Percentiles rank a stretch among this genome's conserved stretches.
These are phyloP conservation scores for Chiua sp. DNA, from an alignment of 1,284 basidiomycete species.

Conservation along the genomic window DNA sequence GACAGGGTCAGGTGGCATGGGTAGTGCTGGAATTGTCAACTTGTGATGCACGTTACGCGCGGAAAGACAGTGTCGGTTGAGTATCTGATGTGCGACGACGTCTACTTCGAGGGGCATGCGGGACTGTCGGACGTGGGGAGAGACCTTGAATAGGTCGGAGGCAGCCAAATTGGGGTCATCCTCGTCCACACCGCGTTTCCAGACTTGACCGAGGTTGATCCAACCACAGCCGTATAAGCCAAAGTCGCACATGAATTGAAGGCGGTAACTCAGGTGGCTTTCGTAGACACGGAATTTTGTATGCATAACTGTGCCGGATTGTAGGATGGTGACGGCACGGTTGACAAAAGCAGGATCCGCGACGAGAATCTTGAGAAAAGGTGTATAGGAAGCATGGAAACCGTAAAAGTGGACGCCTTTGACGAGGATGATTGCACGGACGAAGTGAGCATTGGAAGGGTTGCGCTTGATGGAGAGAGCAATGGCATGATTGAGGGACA, in stretches of 20 bases:
- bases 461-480: constrained; percentile 73
- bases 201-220: constrained; percentile 71
- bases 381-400: constrained; percentile 85
- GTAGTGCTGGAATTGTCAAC: constrained; percentile 60
- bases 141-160: constrained; percentile 30
- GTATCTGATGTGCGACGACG: constrained; percentile 79
- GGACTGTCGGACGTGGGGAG: constrained; percentile 67
- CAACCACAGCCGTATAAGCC: constrained; percentile 95
- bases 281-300: constrained; percentile 85
- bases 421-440: constrained; percentile 81
- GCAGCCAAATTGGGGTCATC: constrained; percentile 20
- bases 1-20: constrained; percentile 72
- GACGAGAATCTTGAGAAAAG: constrained; percentile 90
- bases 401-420: constrained; percentile 98
- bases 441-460: constrained; percentile 61
- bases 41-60: constrained; percentile 80
- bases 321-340: constrained; percentile 77
- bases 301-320: constrained; percentile 82
- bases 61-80: constrained; percentile 77
- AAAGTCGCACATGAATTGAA: constrained; percentile 97
- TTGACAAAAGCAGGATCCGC: constrained; percentile 73
- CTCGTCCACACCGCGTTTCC: constrained; percentile 53
- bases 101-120: constrained; percentile 88
- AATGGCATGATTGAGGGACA: constrained; percentile 81
- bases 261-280: constrained; percentile 86